Evolutionary conservation across 139 green algal species (phyloP).

Genomic region (Astrephomene gubernaculifera): DNA sequence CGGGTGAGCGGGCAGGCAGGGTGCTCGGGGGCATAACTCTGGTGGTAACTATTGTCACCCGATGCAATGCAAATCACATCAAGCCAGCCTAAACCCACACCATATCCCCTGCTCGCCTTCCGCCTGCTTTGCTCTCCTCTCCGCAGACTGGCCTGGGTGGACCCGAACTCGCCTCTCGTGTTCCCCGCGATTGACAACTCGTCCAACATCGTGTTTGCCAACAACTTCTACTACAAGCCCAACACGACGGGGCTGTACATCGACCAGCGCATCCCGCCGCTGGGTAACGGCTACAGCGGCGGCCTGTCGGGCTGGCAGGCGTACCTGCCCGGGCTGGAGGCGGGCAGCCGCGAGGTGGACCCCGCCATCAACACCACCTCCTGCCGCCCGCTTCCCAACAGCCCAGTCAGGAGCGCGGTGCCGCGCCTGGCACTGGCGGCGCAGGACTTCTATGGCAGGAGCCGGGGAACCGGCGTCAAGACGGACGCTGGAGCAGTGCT

Average conservation of each 20-base stretch:
- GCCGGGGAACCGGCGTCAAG: background rate
- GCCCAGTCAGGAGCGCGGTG: background rate
- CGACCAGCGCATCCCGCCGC: constrained; percentile 23
- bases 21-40: background rate
- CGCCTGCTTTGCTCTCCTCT: background rate
- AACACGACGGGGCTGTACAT: background rate
- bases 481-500: constrained; percentile 4
- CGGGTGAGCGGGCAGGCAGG: background rate
- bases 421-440: background rate
- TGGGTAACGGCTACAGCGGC: constrained; percentile 1
- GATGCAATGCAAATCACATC: background rate
- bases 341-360: background rate
- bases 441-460: background rate
- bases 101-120: background rate
- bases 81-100: background rate
- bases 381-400: background rate
- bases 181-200: background rate
- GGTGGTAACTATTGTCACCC: background rate
- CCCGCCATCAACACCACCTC: background rate
- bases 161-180: background rate
- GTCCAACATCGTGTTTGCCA: background rate
- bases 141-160: background rate
- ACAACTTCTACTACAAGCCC: constrained; percentile 34
- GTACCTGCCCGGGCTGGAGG: background rate
- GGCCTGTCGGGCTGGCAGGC: constrained; percentile 14